A percentile compares a stretch with the other conserved stretches of the same genome.
These are phyloP conservation scores for Nannizziopsis barbatae DNA, from an alignment of 2,329 filamentous ascomycete genomes.

Conservation along the genomic window DNA sequence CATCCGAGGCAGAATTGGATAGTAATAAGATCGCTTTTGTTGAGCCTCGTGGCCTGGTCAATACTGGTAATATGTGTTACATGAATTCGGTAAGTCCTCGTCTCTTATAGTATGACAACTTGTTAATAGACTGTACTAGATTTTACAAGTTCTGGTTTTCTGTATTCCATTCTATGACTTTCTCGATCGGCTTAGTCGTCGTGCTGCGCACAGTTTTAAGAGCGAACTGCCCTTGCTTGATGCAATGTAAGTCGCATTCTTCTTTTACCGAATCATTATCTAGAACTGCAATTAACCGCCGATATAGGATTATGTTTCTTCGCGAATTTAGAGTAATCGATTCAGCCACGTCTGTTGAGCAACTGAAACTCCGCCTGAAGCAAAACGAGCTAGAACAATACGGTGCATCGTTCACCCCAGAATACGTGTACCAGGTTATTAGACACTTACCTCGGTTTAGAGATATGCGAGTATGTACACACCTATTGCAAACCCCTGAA, in stretches of 20 bases:
- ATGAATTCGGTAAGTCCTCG: constrained; percentile 85
- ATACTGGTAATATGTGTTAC: constrained; percentile 98
- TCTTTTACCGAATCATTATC: neutral
- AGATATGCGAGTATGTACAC: constrained; percentile 65
- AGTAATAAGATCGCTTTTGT: constrained; percentile 63
- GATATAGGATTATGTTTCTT: constrained; percentile 79
- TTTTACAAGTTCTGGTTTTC: constrained; percentile 89
- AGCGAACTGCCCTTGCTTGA: constrained; percentile 88
- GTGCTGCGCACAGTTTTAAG: constrained; percentile 82
- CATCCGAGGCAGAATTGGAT: constrained; percentile 45
- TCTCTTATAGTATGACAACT: neutral
- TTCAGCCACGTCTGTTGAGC: constrained; percentile 61
- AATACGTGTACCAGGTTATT: constrained; percentile 92
- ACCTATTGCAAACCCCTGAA: neutral
- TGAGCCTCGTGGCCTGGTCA: constrained; percentile 84
- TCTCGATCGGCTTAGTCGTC: constrained; percentile 72
- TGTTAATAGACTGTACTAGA: constrained; percentile 40
- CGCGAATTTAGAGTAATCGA: constrained; percentile 80
- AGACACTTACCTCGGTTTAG: constrained; percentile 76
- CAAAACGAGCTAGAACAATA: constrained; percentile 76
- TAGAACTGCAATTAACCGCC: constrained; percentile 4
- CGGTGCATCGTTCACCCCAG: constrained; percentile 81
- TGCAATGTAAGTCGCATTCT: constrained; percentile 59
- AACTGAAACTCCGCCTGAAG: constrained; percentile 63
- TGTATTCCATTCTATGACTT: constrained; percentile 93